Percentiles rank a stretch among this genome's conserved stretches.
These are phyloP conservation scores for Candida nitratophila DNA, from an alignment of 805 yeast genomes.

Conservation along the genomic window DNA sequence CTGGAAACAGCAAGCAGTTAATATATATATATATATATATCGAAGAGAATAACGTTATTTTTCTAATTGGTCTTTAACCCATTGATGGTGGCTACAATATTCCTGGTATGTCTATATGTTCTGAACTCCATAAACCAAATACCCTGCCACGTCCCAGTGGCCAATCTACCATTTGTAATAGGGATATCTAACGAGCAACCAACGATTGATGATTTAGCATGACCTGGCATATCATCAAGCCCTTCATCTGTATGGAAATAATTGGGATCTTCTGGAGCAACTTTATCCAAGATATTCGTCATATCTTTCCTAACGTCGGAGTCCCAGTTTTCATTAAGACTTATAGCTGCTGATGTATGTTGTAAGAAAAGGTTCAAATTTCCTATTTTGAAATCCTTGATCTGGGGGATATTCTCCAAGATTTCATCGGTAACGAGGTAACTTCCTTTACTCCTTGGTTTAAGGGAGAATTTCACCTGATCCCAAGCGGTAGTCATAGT, in stretches of 20 bases:
- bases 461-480: conserved; percentile 47
- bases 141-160: conserved; percentile 84
- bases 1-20: no score
- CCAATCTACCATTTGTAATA: conserved; percentile 57
- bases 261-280: conserved; percentile 48
- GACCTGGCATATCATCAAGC: conserved; percentile 82
- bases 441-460: conserved; percentile 58
- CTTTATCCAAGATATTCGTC: conserved; percentile 52
- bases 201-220: conserved; percentile 53
- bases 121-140: conserved; percentile 73
- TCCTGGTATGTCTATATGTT: conserved; percentile 52
- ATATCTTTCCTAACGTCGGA: conserved; percentile 69
- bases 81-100: conserved; percentile 65
- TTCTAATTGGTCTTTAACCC: conserved; percentile 37
- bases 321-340: conserved; percentile 75
- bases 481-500: conserved; percentile 39
- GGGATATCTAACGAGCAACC: conserved; percentile 67
- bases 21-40: no score
- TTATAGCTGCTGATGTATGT: conserved; percentile 75
- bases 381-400: conserved; percentile 56
- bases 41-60: no score
- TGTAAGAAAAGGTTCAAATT: conserved; percentile 59
- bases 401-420: conserved; percentile 45
- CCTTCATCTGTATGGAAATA: conserved; percentile 72
- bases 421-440: conserved; percentile 70